A percentile compares a stretch with the other conserved stretches of the same genome.
phyloP scores from a whole-genome alignment of 73 alveolate species.

The Stentor coeruleus region DNA sequence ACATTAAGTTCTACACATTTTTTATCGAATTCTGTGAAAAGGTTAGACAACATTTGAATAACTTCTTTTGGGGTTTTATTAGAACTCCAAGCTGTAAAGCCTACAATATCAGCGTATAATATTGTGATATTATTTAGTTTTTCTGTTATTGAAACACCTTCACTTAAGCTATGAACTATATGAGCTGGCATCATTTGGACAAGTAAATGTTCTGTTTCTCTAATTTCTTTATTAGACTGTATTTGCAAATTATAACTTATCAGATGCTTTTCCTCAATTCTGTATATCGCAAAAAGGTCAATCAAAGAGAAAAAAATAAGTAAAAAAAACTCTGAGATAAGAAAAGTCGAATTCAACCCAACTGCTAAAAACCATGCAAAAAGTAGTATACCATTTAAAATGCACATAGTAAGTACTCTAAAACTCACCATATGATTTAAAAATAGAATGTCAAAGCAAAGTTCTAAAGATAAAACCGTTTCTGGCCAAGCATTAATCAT shows the following conservation, averaged over 20 bases:
- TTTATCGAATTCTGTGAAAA: conserved; percentile 91
- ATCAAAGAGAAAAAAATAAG: background rate
- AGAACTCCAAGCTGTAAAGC: conserved; percentile 73
- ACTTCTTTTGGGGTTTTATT: conserved; percentile 88
- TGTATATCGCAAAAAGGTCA: background rate
- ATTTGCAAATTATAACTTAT: conserved; percentile 39
- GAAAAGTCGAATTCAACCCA: background rate
- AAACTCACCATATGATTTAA: background rate
- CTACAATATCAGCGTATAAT: conserved; percentile 90
- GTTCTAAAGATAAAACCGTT: background rate
- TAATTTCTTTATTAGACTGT: conserved; percentile 46
- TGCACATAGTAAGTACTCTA: background rate
- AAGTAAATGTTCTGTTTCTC: conserved; percentile 54
- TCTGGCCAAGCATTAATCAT: background rate
- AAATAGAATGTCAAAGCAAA: background rate
- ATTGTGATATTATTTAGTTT: conserved; percentile 84
- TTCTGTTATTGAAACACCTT: conserved; percentile 71
- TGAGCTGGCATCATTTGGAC: conserved; percentile 70
- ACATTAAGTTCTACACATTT: conserved; percentile 81
- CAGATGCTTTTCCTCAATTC: background rate
- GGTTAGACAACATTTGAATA: conserved; percentile 78
- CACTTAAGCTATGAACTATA: conserved; percentile 53
- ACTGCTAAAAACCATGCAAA: no score
- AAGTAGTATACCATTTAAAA: background rate
- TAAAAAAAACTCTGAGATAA: background rate